Conservation (phyloP, 805 yeast species). For the Teunomyces stri region DNA sequence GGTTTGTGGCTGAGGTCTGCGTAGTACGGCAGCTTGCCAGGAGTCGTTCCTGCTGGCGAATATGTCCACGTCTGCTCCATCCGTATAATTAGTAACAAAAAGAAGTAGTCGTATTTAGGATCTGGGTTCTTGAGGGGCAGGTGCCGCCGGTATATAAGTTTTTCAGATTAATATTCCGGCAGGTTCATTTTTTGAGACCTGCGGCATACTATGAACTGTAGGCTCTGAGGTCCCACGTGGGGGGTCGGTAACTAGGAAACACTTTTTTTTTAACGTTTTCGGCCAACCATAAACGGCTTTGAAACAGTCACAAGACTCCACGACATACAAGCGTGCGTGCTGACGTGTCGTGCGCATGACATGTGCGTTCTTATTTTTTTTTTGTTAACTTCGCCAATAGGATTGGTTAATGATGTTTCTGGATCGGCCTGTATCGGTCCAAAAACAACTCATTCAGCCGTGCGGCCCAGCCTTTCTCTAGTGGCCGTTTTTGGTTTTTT, state of each 20-base stretch:
- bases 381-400: no score
- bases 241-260: background rate
- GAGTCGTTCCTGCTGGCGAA: slow-evolving; percentile 7
- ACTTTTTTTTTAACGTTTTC: background rate
- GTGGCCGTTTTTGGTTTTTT: background rate
- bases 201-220: no score
- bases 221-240: background rate
- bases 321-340: no score
- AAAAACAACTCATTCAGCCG: background rate
- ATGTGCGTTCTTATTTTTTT: no score
- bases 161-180: background rate
- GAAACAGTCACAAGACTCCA: background rate
- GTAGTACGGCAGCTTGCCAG: slow-evolving; percentile 10
- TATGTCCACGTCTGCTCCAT: slow-evolving; percentile 9
- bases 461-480: background rate
- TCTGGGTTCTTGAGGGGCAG: background rate
- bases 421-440: no score
- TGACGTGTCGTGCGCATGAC: no score
- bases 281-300: background rate
- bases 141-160: background rate
- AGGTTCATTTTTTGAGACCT: background rate
- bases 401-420: no score
- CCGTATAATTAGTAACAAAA: background rate
- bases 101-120: background rate
- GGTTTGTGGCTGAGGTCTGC: slow-evolving; percentile 2